Conservation (phyloP, 2,329 filamentous ascomycete species). For the Xylaria sp. region DNA sequence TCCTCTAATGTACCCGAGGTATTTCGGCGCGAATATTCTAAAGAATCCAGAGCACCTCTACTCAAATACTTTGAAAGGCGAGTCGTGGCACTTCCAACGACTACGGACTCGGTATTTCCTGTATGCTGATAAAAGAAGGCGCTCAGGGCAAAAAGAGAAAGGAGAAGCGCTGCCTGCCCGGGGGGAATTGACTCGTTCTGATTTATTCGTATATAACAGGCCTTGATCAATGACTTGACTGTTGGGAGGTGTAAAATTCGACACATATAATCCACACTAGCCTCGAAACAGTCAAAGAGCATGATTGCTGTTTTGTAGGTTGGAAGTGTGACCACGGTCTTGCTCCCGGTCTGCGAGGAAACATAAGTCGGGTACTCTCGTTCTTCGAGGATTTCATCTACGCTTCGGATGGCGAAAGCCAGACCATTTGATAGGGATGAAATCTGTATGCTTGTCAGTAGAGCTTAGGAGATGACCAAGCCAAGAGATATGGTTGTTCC, state of each 20-base stretch:
- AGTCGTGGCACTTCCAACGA: slow-evolving; percentile 37
- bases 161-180: slow-evolving; percentile 44
- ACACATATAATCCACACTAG: slow-evolving; percentile 41
- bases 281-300: slow-evolving; percentile 42
- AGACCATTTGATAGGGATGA: slow-evolving; percentile 37
- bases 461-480: not conserved
- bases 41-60: slow-evolving; percentile 34
- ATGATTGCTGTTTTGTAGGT: slow-evolving; percentile 37
- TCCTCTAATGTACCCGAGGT: slow-evolving; percentile 40
- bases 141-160: slow-evolving; percentile 44
- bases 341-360: slow-evolving; percentile 1
- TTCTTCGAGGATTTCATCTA: slow-evolving; percentile 31
- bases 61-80: slow-evolving; percentile 31
- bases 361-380: slow-evolving; percentile 7
- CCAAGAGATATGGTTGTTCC: not conserved
- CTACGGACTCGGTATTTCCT: slow-evolving; percentile 36
- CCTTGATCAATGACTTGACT: slow-evolving; percentile 41
- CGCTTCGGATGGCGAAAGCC: slow-evolving; percentile 34
- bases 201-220: slow-evolving; percentile 40
- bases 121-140: slow-evolving; percentile 43
- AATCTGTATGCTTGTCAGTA: slow-evolving; percentile 33
- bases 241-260: slow-evolving; percentile 43
- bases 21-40: slow-evolving; percentile 40
- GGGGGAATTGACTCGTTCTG: slow-evolving; percentile 39
- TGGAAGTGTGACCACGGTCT: slow-evolving; percentile 36